Percentiles rank a stretch among this genome's conserved stretches.
phyloP scores from a whole-genome alignment of 192 early-diverging fungal species.

The Polychytrium aggregatum region DNA sequence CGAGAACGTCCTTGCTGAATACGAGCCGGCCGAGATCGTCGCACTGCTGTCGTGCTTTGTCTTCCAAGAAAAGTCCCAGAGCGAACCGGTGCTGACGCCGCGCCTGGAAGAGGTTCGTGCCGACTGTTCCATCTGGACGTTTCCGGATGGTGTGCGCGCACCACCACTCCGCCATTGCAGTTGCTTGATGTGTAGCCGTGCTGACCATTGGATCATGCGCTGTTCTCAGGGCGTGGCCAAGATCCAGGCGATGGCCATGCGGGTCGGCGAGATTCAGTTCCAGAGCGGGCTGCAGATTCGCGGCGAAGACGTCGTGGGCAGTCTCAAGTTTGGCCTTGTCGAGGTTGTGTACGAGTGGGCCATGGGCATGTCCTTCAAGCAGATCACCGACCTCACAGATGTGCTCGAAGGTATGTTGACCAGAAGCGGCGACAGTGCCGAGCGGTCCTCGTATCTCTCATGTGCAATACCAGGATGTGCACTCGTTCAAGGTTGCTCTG shows the following conservation, averaged over 20 bases:
- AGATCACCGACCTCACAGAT: conserved; percentile 87
- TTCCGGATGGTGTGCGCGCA: conserved; percentile 63
- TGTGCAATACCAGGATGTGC: too few relatives aligned
- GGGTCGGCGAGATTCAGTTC: conserved; percentile 63
- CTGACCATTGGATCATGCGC: too few relatives aligned
- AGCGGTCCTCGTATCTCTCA: too few relatives aligned
- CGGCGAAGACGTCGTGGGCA: conserved; percentile 21
- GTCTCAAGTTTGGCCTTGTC: conserved; percentile 74
- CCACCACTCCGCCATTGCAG: conserved; percentile 47
- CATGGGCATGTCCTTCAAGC: conserved; percentile 76
- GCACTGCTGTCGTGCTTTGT: conserved; percentile 90
- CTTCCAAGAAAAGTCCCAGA: conserved; percentile 79
- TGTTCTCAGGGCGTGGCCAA: conserved; percentile 29
- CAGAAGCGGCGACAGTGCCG: too few relatives aligned
- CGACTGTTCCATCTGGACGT: background rate
- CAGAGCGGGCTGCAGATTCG: conserved; percentile 51
- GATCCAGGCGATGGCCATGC: conserved; percentile 54
- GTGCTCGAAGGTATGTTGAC: conserved; percentile 79
- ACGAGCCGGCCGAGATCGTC: conserved; percentile 85
- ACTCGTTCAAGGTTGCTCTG: too few relatives aligned
- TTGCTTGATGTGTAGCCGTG: too few relatives aligned
- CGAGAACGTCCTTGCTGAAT: conserved; percentile 82
- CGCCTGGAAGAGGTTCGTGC: conserved; percentile 37
- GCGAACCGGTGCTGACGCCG: conserved; percentile 52
- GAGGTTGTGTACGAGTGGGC: conserved; percentile 99